Percentiles rank a stretch among this genome's conserved stretches.
Conservation (phyloP, 768 basidiomycete genomes). For the Auriscalpium vulgare region DNA sequence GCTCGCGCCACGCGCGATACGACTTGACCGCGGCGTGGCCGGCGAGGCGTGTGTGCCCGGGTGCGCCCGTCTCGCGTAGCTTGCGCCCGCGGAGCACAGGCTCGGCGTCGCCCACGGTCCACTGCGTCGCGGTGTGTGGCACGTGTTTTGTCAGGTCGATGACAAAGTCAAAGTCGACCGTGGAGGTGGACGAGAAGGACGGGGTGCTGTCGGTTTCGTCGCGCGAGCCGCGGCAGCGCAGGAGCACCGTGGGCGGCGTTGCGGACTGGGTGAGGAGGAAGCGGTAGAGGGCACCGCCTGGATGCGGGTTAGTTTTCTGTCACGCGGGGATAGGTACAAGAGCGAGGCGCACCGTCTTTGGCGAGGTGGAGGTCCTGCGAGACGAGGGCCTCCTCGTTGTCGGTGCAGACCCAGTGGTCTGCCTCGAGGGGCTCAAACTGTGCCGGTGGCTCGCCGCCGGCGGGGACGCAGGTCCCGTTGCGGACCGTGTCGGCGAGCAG, state of each 20-base stretch:
- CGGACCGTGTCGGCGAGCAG: too few species aligned
- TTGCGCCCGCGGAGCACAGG: slow-evolving; percentile 61
- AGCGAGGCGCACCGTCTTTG: slow-evolving; percentile 39
- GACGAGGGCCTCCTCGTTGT: slow-evolving; percentile 38
- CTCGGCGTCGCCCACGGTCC: slow-evolving; percentile 56
- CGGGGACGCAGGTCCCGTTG: too few species aligned
- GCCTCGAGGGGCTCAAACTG: slow-evolving; percentile 57
- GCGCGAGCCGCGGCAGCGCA: slow-evolving; percentile 51
- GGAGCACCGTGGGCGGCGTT: slow-evolving; percentile 33
- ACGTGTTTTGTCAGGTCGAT: slow-evolving; percentile 44
- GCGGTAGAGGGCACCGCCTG: slow-evolving; percentile 66
- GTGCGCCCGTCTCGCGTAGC: slow-evolving; percentile 45
- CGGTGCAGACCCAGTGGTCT: slow-evolving; percentile 40
- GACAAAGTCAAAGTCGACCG: slow-evolving; percentile 62
- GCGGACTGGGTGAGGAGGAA: slow-evolving; percentile 56
- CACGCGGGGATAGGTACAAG: too few species aligned
- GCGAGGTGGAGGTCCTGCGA: slow-evolving; percentile 69
- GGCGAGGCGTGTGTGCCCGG: slow-evolving; percentile 31
- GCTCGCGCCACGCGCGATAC: slow-evolving; percentile 36
- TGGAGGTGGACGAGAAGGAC: slow-evolving; percentile 39
- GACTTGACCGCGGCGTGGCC: slow-evolving; percentile 34
- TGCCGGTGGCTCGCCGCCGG: slow-evolving; percentile 37
- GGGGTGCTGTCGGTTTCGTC: slow-evolving; percentile 27
- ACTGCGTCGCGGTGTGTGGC: slow-evolving; percentile 37
- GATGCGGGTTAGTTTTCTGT: not conserved